These are phyloP conservation scores for Paramecium octaurelia DNA, from an alignment of 73 alveolate genomes.

Conservation along the genomic window DNA sequence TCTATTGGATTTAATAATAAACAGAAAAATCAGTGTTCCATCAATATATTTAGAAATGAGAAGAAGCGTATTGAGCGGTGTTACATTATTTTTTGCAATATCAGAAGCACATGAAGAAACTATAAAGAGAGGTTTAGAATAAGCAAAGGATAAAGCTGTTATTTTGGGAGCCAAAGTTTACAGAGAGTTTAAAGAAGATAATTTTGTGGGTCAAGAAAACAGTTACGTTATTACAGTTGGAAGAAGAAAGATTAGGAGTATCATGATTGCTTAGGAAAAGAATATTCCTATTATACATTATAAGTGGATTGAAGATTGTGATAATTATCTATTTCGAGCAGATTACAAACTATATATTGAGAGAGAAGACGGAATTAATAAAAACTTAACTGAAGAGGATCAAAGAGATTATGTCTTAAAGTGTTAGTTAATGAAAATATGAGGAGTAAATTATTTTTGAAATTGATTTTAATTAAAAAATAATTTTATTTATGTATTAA, in stretches of 20 bases:
- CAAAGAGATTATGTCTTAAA: background rate
- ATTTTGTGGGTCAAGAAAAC: background rate
- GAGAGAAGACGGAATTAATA: background rate
- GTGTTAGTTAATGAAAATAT: background rate
- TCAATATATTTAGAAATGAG: background rate
- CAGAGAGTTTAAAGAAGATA: background rate
- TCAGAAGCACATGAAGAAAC: background rate
- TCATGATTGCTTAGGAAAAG: background rate
- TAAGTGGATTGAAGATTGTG: slow-evolving; percentile 50
- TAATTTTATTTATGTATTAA: background rate
- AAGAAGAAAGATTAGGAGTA: background rate
- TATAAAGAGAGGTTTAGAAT: background rate
- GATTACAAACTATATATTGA: background rate
- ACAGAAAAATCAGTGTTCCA: slow-evolving; percentile 20
- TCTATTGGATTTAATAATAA: background rate
- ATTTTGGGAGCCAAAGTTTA: background rate
- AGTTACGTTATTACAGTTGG: background rate
- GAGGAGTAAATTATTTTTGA: background rate
- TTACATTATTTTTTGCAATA: background rate
- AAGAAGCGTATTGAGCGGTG: background rate
- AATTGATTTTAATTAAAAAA: background rate
- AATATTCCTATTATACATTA: slow-evolving; percentile 8
- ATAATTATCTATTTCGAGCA: background rate
- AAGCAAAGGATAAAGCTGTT: background rate
- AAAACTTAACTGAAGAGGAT: background rate